Conservation (phyloP, 2,329 filamentous ascomycete species). For the Massarina eburnea region DNA sequence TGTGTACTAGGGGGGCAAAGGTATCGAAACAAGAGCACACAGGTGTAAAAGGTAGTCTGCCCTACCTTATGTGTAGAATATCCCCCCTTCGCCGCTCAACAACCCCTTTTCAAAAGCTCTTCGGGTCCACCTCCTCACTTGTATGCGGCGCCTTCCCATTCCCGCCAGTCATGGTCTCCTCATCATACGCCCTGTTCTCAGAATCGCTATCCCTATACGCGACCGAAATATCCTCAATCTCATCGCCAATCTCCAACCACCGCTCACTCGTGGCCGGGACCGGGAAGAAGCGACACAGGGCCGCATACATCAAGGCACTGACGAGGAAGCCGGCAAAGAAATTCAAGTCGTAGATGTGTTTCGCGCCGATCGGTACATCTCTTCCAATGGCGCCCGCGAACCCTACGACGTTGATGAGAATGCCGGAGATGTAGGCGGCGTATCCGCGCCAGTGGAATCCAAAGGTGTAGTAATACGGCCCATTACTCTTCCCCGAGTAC, state of each 20-base stretch:
- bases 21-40: no score
- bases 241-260: constrained; percentile 75
- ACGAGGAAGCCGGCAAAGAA: constrained; percentile 85
- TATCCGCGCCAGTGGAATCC: constrained; percentile 86
- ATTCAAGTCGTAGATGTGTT: constrained; percentile 87
- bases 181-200: constrained; percentile 23
- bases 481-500: constrained; percentile 68
- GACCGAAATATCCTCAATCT: constrained; percentile 29
- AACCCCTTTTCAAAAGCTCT: constrained; percentile 11
- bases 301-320: constrained; percentile 67
- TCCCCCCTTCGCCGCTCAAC: no score
- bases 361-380: constrained; percentile 73
- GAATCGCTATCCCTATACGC: constrained; percentile 27
- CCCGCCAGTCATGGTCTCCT: constrained; percentile 26
- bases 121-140: constrained; percentile 10
- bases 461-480: constrained; percentile 72
- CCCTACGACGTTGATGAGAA: constrained; percentile 87
- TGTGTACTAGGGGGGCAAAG: no score
- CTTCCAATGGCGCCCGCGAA: constrained; percentile 80
- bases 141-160: constrained; percentile 12
- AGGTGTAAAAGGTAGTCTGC: no score
- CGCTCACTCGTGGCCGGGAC: constrained; percentile 71
- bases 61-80: no score
- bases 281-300: constrained; percentile 68
- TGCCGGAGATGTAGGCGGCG: constrained; percentile 77